Evolutionary conservation across 352 stramenopile genomes (phyloP), one percentile per base, ranked within the genome.

Genomic region (Phytopythium aichiense): DNA sequence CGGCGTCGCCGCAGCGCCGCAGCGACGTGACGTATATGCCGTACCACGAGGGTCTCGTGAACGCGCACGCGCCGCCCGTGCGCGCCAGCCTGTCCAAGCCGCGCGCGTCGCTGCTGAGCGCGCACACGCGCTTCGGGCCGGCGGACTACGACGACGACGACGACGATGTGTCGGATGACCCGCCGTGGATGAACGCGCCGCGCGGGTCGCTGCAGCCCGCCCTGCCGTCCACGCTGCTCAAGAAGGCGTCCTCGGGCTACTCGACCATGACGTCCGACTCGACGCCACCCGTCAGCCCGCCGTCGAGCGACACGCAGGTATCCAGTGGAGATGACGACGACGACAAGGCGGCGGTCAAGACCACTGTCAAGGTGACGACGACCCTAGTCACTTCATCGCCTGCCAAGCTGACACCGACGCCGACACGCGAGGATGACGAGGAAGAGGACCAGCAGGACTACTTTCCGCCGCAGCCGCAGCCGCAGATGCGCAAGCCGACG

Each of bases 111-210:
- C 55, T 60, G 23, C n/a, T 60, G 55, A 31, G 38, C 55, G 55
- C 55, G 25, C 55, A 60, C 55, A 60, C 55, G 55, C 55, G 55
- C 37, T 60, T 60, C 55, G 42, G 55, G 0, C 37, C 55, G 12
- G 58, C 61, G n/a, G 74, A 72, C 42, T 72, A 68, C 58, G 64
- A 56, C 42, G 62, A 82, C 54, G 76, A 85, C 35, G 75, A 87
- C 45, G 79, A 92, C 60, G 81, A 89, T 46, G 75, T 81, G 45
- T 87, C 75, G 60, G 81, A 89, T 61, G 78, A 89, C 56, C 80
- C 80, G 18, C 68, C 74, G 31, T 91, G 82, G 82, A 89, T 89
- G 79, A 77, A 74, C 49, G 82, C 77, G 13, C 80, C 80, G 30
- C 75, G 74, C 31, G 77, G 71, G 49, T 87, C 73, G 33, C 66